Evolutionary conservation across 2,329 filamentous ascomycete genomes (phyloP), one percentile per base, ranked within the genome.

Genomic region (Didymellaceae sp.): DNA sequence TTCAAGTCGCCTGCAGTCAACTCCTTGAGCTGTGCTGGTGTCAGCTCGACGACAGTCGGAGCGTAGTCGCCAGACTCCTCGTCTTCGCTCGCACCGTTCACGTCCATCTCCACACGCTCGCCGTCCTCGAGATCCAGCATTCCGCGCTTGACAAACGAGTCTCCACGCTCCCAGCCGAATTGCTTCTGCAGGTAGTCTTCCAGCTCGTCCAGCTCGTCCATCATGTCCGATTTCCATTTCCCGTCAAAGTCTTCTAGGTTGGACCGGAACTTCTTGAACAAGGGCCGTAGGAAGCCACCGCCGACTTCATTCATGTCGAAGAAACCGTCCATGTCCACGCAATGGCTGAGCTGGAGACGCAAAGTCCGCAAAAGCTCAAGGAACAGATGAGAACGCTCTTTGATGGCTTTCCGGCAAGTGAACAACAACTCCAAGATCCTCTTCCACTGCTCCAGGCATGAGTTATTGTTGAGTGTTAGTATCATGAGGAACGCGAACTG

Each of bases 361-460:
- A 87, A 61, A 1, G 80, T 67, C 20, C 69, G 71, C 17, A 86
- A 59, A 5, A 81, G 71, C 9, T 78, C 72, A n/a, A 78, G 68
- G 65, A 85, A 85, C 45, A 86, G 78, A 2, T 63, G 63, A 22
- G 80, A 71, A 2, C 77, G 72, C 17, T 79, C 74, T 43, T 64
- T 62, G 13, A 86, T 75, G 2, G 83, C 83, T 31, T 65, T 66
- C 14, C 74, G 76, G 59, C 81, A 86, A 0, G 83, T 86, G 40
- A 87, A 72, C 6, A 86, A 71, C 18, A 87, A 68, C 1, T 72
- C 72, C 8, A 87, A 69, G 9, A 87, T 58, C 28, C 85, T 73
- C 62, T 84, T 86, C 85, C 85, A 87, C 63, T 87, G 84, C 65
- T 86, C 83, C 3, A 86, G 71, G 61, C 84, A 86, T 2, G 83